Base-by-base conservation (phyloP, 140 eudicot species). In the Artemisia princeps region DNA sequence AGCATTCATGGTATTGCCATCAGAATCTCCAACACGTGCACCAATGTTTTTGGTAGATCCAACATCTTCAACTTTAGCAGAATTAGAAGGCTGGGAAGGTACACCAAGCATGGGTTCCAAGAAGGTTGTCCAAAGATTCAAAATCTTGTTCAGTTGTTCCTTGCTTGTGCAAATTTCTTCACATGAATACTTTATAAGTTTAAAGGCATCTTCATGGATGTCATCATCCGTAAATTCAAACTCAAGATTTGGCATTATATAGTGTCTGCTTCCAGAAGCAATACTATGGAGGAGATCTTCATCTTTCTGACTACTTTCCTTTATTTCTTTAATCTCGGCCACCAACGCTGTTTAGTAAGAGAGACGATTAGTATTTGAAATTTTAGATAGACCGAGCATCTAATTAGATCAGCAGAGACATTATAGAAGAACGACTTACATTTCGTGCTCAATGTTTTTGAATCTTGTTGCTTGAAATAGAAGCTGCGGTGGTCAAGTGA, bases 381-480 rank as follows among this genome's bases (percentile, higher is more conserved):
- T n/a, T 10, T 16, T 3, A 42, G 8, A 2, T 61, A 37, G 11
- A 15, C 2, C 9, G 10, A 2, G 16, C 13, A 67, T 49, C 72
- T 50, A 59, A 10, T 4, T 28, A 60, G 10, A 30, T 6, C 49
- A 28, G 44, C 42, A 26, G 46, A 26, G 46, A 13, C 45, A 28
- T 14, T 28, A 60, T 7, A 55, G 42, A 64, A 62, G 3, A 3
- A 54, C 28, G 69, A 76, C 94, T 78, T 73, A 92, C 99, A 82
- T 80, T 92, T 92, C 24, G 82, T 74, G 85, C 95, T 82, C 81
- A 92, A 74, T 79, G 82, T 86, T 90, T 92, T 92, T 17, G 99
- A 88, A 80, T 92, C 99, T 73, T 92, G 99, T 71, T 92, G 99
- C 90, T 86, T 92, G 84, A 92, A 92, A 55, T 92, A 92, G 85